Evolutionary conservation across 2,329 filamentous ascomycete species (phyloP), one percentile per base, ranked within the genome.

Genomic region (Zasmidium cellare): DNA sequence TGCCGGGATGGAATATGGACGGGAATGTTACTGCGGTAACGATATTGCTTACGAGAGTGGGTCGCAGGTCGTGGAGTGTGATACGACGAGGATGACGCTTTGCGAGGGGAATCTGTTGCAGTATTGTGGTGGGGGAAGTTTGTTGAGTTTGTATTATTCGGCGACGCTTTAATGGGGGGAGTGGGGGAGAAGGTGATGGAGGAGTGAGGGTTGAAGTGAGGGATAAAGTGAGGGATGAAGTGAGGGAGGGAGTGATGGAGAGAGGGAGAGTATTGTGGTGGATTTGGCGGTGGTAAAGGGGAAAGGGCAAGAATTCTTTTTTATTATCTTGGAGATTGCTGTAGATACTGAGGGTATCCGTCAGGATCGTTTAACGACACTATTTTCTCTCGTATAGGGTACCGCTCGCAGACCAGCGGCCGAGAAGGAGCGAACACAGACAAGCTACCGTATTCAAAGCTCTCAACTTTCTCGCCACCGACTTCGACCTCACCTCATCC

Each of bases 111-210:
- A 72, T 53, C 25, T 46, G 46, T 54, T 60, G 38, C 57, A 71
- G 60, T 70, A 60, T 54, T 72, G 71, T 62, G 71, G 71, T 44
- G 70, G 63, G 14, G 46, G 56, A 5, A 63, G 58, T 18, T 61
- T 72, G 57, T 62, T 73, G 65, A 71, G 65, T 35, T 53, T 72
- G 25, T 73, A 71, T 51, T 71, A 70, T 57, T 69, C 70, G 44
- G 51, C 59, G 3, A 58, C 60, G 9, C 25, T 69, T 31, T 67
- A 56, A 20, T 28, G 24, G 50, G 28, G 22, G n/a, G n/a, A n/a
- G n/a, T n/a, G n/a, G n/a, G 18, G 50, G 45, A 41, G 19, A 19
- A 25, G 19, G 18, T 28, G 51, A 45, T 3, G 51, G 38, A 18
- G n/a, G 11, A 28, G 38, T 44, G 44, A 31, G 20, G 7, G 1